Conservation (phyloP, 1,284 basidiomycete genomes). For the Marasmius oreades region DNA sequence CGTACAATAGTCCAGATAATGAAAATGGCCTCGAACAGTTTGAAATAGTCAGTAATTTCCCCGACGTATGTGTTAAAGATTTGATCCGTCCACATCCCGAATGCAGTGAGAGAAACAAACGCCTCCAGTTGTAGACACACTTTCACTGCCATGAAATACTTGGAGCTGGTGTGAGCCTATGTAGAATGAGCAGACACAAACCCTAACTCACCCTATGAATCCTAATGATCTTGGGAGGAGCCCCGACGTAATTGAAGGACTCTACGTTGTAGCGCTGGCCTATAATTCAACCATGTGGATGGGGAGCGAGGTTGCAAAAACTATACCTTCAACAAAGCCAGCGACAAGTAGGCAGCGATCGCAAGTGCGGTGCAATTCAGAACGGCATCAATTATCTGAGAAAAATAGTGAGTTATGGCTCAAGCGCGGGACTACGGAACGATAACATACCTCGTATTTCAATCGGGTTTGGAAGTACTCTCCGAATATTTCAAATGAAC, state of each 20-base stretch:
- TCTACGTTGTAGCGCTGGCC: slow-evolving; percentile 40
- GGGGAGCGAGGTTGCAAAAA: background rate
- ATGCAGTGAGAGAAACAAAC: slow-evolving; percentile 48
- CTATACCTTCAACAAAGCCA: slow-evolving; percentile 42
- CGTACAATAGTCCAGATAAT: slow-evolving; percentile 42
- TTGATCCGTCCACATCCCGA: slow-evolving; percentile 54
- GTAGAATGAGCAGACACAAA: background rate
- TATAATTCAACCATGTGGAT: slow-evolving; percentile 8
- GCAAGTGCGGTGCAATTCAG: slow-evolving; percentile 41
- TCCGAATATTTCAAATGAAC: slow-evolving; percentile 43
- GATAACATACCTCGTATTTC: slow-evolving; percentile 37
- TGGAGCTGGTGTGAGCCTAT: background rate
- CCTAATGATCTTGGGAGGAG: slow-evolving; percentile 44
- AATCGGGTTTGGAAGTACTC: slow-evolving; percentile 38
- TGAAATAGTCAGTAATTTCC: slow-evolving; percentile 37
- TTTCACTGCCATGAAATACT: slow-evolving; percentile 53
- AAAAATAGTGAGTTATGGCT: background rate
- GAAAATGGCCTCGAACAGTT: slow-evolving; percentile 41
- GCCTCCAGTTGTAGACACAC: slow-evolving; percentile 56
- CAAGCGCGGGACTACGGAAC: background rate
- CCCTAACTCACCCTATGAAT: slow-evolving; percentile 42
- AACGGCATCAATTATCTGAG: slow-evolving; percentile 46
- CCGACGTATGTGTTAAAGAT: slow-evolving; percentile 43
- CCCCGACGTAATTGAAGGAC: slow-evolving; percentile 52
- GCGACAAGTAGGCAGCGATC: slow-evolving; percentile 41